A percentile compares a stretch with the other conserved stretches of the same genome.
These are phyloP conservation scores for Berkeleyomyces basicola DNA, from an alignment of 2,329 filamentous ascomycete genomes.

Conservation along the genomic window DNA sequence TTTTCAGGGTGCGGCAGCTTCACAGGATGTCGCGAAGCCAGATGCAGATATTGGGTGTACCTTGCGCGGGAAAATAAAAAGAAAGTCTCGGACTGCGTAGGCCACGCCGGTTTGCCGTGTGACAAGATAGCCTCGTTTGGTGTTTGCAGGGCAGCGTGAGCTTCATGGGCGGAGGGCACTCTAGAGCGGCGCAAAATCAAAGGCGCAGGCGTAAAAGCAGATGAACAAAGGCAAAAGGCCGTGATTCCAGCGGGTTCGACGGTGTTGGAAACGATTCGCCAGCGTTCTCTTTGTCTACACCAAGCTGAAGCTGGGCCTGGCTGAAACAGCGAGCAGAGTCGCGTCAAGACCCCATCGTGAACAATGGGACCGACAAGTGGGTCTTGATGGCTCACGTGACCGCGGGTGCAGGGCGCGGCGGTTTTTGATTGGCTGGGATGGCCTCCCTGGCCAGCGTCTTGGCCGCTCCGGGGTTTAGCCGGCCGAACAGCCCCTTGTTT, in stretches of 20 bases:
- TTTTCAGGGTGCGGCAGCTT: not conserved
- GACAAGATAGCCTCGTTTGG: not conserved
- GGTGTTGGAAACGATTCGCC: not conserved
- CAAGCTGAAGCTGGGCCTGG: not conserved
- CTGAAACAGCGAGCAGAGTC: conserved; percentile 9
- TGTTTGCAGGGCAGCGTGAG: not conserved
- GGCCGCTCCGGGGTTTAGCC: conserved; percentile 3
- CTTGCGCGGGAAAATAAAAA: not conserved
- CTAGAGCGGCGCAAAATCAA: not conserved
- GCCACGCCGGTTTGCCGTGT: not conserved
- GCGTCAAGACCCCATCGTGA: conserved; percentile 10
- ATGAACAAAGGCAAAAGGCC: not conserved
- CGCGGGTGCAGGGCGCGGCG: not conserved
- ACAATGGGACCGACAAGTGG: conserved; percentile 7
- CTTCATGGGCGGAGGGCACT: not conserved
- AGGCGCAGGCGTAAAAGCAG: not conserved
- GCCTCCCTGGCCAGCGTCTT: not conserved
- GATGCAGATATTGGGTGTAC: not conserved
- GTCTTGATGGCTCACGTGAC: not conserved
- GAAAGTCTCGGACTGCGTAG: not conserved
- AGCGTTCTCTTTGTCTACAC: not conserved
- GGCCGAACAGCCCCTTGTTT: conserved; percentile 3
- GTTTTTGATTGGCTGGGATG: conserved; percentile 4
- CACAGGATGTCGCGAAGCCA: not conserved
- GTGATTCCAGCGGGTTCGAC: not conserved